phyloP scores from a whole-genome alignment of 345 rosid genomes.

The Murraya paniculata region DNA sequence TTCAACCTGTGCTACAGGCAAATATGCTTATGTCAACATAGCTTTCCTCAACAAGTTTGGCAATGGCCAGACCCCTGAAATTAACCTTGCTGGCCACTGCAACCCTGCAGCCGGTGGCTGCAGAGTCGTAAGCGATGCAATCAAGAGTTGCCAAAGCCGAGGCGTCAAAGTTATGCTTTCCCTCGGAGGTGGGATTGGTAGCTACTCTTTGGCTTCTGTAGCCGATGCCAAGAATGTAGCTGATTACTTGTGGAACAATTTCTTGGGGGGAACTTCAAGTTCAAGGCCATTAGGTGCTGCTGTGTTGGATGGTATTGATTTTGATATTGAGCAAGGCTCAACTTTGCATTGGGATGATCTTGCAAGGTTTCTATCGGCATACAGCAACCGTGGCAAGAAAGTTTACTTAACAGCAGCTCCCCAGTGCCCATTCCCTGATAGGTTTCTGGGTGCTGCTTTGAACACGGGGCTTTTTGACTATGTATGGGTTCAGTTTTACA shows the following conservation, averaged over 20 bases:
- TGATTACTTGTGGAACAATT: slow-evolving; percentile 40
- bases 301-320: slow-evolving; percentile 56
- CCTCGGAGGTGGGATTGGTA: slow-evolving; percentile 50
- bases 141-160: slow-evolving; percentile 39
- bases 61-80: slow-evolving; percentile 39
- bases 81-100: slow-evolving; percentile 66
- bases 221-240: slow-evolving; percentile 46
- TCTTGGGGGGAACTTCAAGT: slow-evolving; percentile 39
- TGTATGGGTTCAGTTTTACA: slow-evolving; percentile 65
- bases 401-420: slow-evolving; percentile 65
- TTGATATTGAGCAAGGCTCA: slow-evolving; percentile 46
- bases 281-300: slow-evolving; percentile 55
- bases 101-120: slow-evolving; percentile 41
- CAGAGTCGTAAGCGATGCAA: slow-evolving; percentile 27
- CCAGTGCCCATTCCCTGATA: slow-evolving; percentile 65
- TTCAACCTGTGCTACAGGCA: slow-evolving; percentile 44
- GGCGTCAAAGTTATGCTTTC: slow-evolving; percentile 64
- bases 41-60: slow-evolving; percentile 59
- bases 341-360: slow-evolving; percentile 44
- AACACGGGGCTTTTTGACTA: slow-evolving; percentile 49
- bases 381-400: slow-evolving; percentile 35
- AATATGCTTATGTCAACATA: slow-evolving; percentile 43
- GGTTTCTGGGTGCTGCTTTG: slow-evolving; percentile 39
- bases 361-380: slow-evolving; percentile 31
- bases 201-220: slow-evolving; percentile 43